phyloP scores from a whole-genome alignment of 2,329 filamentous ascomycete genomes.

The Hypoxylon sp. region DNA sequence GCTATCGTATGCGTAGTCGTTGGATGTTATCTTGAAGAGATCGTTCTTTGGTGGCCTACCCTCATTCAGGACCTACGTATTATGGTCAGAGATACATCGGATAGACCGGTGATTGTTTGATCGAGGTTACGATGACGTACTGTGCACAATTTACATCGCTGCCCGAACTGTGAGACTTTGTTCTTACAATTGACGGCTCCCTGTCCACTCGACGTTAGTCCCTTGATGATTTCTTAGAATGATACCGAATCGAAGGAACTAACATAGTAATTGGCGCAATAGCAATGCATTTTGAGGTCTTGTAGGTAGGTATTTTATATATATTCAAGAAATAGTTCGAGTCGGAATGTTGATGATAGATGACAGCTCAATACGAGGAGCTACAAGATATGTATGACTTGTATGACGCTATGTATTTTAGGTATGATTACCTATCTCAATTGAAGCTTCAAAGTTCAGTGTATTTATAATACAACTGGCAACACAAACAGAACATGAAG shows the following conservation, averaged over 20 bases:
- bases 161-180: slow-evolving; percentile 51
- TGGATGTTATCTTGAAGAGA: slow-evolving; percentile 27
- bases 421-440: background rate
- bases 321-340: background rate
- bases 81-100: background rate
- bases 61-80: slow-evolving; percentile 50
- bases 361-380: slow-evolving; percentile 4
- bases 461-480: background rate
- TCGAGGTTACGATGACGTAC: slow-evolving; percentile 40
- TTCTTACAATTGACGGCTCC: slow-evolving; percentile 52
- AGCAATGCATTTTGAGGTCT: slow-evolving; percentile 48
- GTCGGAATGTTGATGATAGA: slow-evolving; percentile 14
- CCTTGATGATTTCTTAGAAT: background rate
- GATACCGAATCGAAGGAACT: slow-evolving; percentile 10
- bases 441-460: background rate
- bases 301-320: background rate
- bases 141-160: slow-evolving; percentile 50
- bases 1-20: slow-evolving; percentile 36
- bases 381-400: background rate
- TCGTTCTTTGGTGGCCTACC: slow-evolving; percentile 45
- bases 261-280: slow-evolving; percentile 54
- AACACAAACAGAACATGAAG: background rate
- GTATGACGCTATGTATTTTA: background rate
- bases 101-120: background rate
- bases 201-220: slow-evolving; percentile 35